phyloP scores from a whole-genome alignment of 305 asterid species.

The Solanum aculeatissimum region DNA sequence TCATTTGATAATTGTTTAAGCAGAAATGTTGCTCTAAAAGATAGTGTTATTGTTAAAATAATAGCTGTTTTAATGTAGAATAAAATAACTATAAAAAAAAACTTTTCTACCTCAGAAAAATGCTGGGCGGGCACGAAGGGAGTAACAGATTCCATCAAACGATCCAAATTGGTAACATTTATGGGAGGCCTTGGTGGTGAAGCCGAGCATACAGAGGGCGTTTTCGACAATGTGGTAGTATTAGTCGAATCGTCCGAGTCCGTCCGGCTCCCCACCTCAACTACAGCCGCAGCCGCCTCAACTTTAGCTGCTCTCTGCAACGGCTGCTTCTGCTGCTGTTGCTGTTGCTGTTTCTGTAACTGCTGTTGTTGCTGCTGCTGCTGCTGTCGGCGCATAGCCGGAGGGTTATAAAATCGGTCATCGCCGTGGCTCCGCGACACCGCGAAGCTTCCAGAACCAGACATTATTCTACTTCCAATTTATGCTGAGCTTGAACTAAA shows the following conservation, averaged over 20 bases:
- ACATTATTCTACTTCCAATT: slow-evolving; percentile 16
- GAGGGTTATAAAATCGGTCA: slow-evolving; percentile 51
- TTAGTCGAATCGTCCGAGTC: slow-evolving; percentile 25
- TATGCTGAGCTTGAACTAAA: neutral
- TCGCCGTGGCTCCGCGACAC: slow-evolving; percentile 37
- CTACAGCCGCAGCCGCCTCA: slow-evolving; percentile 14
- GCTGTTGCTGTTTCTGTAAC: slow-evolving; percentile 3
- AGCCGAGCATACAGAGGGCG: slow-evolving; percentile 19
- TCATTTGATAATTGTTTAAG: neutral
- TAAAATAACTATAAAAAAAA: neutral
- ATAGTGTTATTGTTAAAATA: neutral
- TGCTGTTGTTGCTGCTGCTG: slow-evolving; percentile 24
- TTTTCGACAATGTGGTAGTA: slow-evolving; percentile 43
- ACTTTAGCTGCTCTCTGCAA: slow-evolving; percentile 12
- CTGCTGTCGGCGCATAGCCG: slow-evolving; percentile 38
- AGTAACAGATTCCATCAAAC: slow-evolving; percentile 53
- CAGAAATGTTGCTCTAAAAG: neutral
- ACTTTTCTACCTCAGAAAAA: slow-evolving; percentile 42
- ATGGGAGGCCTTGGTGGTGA: slow-evolving; percentile 6
- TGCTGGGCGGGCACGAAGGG: slow-evolving; percentile 32
- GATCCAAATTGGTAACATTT: slow-evolving; percentile 50
- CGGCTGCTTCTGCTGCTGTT: slow-evolving; percentile 11
- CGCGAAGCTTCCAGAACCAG: slow-evolving; percentile 56
- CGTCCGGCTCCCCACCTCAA: slow-evolving; percentile 11
- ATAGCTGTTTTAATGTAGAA: neutral